These are phyloP conservation scores for Rhododendron simsii DNA, from an alignment of 148 eudicot genomes.

Conservation along the genomic window DNA sequence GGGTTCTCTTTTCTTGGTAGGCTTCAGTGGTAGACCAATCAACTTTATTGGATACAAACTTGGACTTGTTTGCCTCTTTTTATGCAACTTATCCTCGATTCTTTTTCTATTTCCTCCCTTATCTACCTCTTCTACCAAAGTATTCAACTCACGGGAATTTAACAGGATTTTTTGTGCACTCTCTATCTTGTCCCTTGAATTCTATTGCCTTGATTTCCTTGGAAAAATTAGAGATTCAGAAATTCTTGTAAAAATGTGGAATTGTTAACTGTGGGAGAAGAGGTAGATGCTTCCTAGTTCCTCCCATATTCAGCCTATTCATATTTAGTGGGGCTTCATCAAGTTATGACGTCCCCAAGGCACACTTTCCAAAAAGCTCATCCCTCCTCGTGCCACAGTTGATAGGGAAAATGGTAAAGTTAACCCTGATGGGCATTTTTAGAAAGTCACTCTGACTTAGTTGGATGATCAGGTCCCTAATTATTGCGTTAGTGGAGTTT, in stretches of 20 bases:
- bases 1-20: neutral
- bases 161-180: no score
- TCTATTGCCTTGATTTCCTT: neutral
- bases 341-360: neutral
- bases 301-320: neutral
- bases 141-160: no score
- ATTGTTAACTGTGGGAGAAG: neutral
- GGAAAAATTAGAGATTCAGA: neutral
- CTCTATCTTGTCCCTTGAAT: neutral
- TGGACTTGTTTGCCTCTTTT: neutral
- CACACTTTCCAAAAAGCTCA: neutral
- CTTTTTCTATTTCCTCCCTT: neutral
- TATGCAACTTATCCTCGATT: neutral
- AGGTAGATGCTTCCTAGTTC: neutral
- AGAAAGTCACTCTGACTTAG: neutral
- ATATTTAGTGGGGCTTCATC: neutral
- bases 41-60: neutral
- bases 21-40: neutral
- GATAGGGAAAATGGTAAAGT: neutral
- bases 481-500: neutral
- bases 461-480: neutral
- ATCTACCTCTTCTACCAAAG: neutral
- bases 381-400: neutral
- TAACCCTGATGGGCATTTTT: neutral
- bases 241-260: neutral